phyloP scores from a whole-genome alignment of 2,329 filamentous ascomycete species.

The Blastomyces emzantsi region DNA sequence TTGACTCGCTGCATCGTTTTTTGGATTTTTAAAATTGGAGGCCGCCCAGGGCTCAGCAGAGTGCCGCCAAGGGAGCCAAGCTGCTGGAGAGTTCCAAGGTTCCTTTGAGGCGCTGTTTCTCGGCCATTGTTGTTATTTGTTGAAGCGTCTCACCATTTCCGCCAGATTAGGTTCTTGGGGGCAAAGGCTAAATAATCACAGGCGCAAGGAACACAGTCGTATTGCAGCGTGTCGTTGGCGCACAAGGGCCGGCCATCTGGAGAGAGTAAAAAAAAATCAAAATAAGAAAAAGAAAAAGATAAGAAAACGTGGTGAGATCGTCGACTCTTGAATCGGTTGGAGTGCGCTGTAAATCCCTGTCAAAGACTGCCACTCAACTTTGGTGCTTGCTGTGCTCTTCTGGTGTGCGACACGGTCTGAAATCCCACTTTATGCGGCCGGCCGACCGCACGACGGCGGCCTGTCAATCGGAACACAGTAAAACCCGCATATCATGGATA shows the following conservation, averaged over 20 bases:
- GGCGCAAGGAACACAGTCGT: background rate
- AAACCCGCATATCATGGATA: background rate
- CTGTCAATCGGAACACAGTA: background rate
- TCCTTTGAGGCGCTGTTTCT: background rate
- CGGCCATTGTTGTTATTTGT: background rate
- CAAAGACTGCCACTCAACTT: background rate
- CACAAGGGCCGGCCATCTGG: background rate
- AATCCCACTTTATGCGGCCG: background rate
- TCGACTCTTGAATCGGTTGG: background rate
- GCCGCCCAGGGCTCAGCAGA: background rate
- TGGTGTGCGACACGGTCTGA: too few species aligned
- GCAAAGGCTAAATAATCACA: background rate
- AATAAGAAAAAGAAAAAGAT: background rate
- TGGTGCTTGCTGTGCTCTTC: too few species aligned
- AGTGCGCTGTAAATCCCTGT: background rate
- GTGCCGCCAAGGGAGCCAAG: background rate
- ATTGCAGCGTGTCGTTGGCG: slow-evolving; percentile 1
- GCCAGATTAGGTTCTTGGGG: background rate
- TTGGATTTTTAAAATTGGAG: background rate
- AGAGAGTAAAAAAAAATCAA: too few species aligned
- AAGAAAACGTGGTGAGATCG: background rate
- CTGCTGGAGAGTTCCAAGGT: background rate
- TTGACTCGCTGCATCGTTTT: background rate
- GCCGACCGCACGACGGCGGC: background rate
- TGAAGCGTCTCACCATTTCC: background rate